These are phyloP conservation scores for Setaria viridis DNA, from an alignment of 202 grass and related monocot genomes.

Conservation along the genomic window DNA sequence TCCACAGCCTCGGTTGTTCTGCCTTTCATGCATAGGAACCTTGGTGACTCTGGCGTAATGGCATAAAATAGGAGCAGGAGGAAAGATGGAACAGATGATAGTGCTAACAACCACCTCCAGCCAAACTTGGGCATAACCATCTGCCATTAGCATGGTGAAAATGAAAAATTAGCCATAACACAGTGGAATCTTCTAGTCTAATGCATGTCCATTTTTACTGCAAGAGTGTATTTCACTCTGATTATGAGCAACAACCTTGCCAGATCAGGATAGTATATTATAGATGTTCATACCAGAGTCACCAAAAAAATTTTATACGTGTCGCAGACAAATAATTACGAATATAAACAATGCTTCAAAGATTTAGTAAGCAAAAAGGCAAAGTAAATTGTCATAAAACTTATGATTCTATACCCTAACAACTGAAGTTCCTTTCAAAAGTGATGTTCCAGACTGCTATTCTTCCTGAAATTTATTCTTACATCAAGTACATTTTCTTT, in stretches of 20 bases:
- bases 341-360: slow-evolving; percentile 18
- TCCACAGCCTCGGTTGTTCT: slow-evolving; percentile 60
- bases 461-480: background rate
- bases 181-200: slow-evolving; percentile 25
- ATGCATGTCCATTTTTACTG: background rate
- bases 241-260: slow-evolving; percentile 18
- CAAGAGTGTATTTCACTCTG: background rate
- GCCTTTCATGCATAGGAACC: slow-evolving; percentile 91
- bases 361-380: background rate
- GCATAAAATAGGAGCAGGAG: slow-evolving; percentile 86
- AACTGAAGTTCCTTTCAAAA: slow-evolving; percentile 1
- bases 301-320: background rate
- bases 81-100: slow-evolving; percentile 83
- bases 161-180: slow-evolving; percentile 47
- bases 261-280: background rate
- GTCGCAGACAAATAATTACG: background rate
- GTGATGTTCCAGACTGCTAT: background rate
- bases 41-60: slow-evolving; percentile 83
- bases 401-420: background rate
- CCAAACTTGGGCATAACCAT: slow-evolving; percentile 88
- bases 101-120: slow-evolving; percentile 90
- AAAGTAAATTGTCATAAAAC: background rate
- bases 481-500: slow-evolving; percentile 1
- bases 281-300: background rate
- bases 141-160: slow-evolving; percentile 56